Evolutionary conservation across 176 grass and related monocot genomes (phyloP).

Genomic region (Stipa capillata): DNA sequence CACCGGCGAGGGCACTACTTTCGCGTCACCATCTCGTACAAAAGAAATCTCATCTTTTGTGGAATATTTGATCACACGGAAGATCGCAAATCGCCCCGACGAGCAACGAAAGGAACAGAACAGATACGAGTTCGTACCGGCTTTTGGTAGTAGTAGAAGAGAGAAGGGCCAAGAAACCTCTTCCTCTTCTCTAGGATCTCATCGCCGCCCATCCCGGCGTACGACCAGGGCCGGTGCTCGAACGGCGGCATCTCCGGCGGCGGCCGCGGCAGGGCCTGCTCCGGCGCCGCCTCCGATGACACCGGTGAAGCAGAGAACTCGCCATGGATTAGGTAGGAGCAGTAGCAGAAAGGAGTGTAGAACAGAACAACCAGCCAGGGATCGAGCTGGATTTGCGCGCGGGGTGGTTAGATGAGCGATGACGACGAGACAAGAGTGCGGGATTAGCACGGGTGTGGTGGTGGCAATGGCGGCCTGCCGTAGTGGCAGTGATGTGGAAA

Average conservation of each 20-base stretch:
- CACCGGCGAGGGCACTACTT: neutral
- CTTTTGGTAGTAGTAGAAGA: constrained; percentile 99
- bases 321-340: constrained; percentile 21
- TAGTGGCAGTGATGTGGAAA: constrained; percentile 36
- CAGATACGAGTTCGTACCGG: constrained; percentile 41
- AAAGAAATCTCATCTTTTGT: neutral
- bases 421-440: neutral
- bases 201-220: constrained; percentile 45
- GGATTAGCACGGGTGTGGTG: neutral
- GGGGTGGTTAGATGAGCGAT: neutral
- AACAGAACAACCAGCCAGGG: neutral
- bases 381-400: neutral
- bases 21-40: neutral
- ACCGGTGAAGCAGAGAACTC: constrained; percentile 22
- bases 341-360: neutral
- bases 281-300: constrained; percentile 29
- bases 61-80: neutral
- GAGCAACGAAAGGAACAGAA: neutral
- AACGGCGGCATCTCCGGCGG: constrained; percentile 63
- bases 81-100: neutral
- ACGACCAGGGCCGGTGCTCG: constrained; percentile 62
- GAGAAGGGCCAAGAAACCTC: constrained; percentile 69
- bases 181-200: constrained; percentile 77
- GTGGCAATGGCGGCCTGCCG: neutral
- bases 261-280: neutral